These are phyloP conservation scores for Pestalotiopsis sp. DNA, from an alignment of 2,329 filamentous ascomycete genomes.

Conservation along the genomic window DNA sequence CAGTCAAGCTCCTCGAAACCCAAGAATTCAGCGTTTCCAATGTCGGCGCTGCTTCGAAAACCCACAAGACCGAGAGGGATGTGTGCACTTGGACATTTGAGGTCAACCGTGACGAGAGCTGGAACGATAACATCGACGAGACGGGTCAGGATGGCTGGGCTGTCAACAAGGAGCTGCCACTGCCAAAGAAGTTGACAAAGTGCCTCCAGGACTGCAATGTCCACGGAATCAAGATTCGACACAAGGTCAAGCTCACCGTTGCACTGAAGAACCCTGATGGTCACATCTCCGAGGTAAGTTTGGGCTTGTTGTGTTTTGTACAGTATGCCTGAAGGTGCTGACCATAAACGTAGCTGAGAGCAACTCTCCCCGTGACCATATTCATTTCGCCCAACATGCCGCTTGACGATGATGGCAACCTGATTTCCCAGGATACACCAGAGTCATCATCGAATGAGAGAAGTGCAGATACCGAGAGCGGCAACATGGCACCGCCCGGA, in stretches of 20 bases:
- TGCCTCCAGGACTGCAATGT: slow-evolving; percentile 91
- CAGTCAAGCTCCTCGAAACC: slow-evolving; percentile 77
- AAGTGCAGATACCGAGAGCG: slow-evolving; percentile 50
- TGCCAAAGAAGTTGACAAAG: slow-evolving; percentile 79
- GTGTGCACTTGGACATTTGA: slow-evolving; percentile 62
- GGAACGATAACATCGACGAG: slow-evolving; percentile 70
- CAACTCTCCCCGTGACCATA: slow-evolving; percentile 86
- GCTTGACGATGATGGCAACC: slow-evolving; percentile 82
- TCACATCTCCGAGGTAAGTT: slow-evolving; percentile 80
- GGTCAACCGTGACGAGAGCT: slow-evolving; percentile 61
- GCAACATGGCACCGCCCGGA: slow-evolving; percentile 79
- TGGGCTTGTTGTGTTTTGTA: not conserved
- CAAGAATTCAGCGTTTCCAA: slow-evolving; percentile 65
- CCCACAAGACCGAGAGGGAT: slow-evolving; percentile 65
- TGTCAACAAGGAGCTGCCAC: slow-evolving; percentile 61
- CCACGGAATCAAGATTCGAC: slow-evolving; percentile 86
- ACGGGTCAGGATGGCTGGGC: slow-evolving; percentile 67
- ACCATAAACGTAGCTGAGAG: slow-evolving; percentile 63
- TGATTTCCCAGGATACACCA: slow-evolving; percentile 64
- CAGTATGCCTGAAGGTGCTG: slow-evolving; percentile 14
- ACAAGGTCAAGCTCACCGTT: slow-evolving; percentile 90
- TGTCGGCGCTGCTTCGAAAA: slow-evolving; percentile 43
- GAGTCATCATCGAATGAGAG: slow-evolving; percentile 35
- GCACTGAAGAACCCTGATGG: slow-evolving; percentile 94
- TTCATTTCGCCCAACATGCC: slow-evolving; percentile 95